phyloP scores from a whole-genome alignment of 192 early-diverging fungal species.

The Jimgerdemannia flammicorona region DNA sequence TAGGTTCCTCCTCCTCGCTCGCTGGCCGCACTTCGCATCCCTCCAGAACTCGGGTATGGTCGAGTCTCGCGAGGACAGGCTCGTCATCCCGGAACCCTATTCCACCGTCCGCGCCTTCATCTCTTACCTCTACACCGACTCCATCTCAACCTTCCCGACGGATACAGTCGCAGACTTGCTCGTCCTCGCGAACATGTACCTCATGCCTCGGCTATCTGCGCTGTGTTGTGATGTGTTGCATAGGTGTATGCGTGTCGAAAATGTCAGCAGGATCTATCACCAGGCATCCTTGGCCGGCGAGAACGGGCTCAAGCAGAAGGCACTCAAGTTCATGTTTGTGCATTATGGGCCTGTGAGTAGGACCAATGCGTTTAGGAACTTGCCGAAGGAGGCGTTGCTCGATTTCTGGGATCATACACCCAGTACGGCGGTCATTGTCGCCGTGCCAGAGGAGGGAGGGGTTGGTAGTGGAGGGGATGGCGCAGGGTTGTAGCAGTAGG shows the following conservation, averaged over 20 bases:
- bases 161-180: slow-evolving; percentile 49
- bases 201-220: slow-evolving; percentile 45
- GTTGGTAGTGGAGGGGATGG: too few species aligned
- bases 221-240: slow-evolving; percentile 46
- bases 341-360: slow-evolving; percentile 59
- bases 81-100: slow-evolving; percentile 51
- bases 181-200: slow-evolving; percentile 57
- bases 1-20: slow-evolving; percentile 50
- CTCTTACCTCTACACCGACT: slow-evolving; percentile 56
- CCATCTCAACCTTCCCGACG: slow-evolving; percentile 32
- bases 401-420: slow-evolving; percentile 61
- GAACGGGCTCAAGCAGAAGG: slow-evolving; percentile 43
- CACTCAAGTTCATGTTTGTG: slow-evolving; percentile 50
- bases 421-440: slow-evolving; percentile 23
- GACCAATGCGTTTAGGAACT: slow-evolving; percentile 45
- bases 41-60: slow-evolving; percentile 52
- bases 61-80: slow-evolving; percentile 39
- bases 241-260: slow-evolving; percentile 43
- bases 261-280: slow-evolving; percentile 52
- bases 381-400: slow-evolving; percentile 48
- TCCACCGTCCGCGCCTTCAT: slow-evolving; percentile 48
- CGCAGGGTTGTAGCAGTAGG: not conserved
- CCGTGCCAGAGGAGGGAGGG: not conserved
- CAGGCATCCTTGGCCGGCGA: slow-evolving; percentile 47
- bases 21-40: slow-evolving; percentile 62